Base-by-base conservation (phyloP, 768 basidiomycete species). In the Lepiota subincarnata region DNA sequence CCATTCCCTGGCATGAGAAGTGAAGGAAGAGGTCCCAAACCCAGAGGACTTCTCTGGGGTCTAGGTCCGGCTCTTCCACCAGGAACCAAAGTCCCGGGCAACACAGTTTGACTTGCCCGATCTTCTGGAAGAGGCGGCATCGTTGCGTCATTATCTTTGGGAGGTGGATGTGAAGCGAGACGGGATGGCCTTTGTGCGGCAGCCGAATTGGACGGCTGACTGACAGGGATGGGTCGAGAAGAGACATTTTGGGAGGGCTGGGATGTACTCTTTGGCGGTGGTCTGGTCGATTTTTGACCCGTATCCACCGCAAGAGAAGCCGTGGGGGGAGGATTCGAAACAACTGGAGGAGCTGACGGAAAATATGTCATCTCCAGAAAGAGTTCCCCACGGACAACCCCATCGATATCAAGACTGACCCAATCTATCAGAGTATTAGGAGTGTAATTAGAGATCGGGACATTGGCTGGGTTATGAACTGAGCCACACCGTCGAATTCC, bases 351-450 rank as follows among this genome's bases (percentile, higher is more conserved):
- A 6, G 84, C 79, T 50, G 86, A 83, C 2, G 92, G 80, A 68
- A 83, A 98, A 73, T 84, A 98, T 1, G 95, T 98, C 83, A 97
- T 87, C 67, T 98, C 95, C 13, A 97, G 77, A 65, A 90, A 97
- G 8, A 96, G 59, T 50, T 97, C 91, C 5, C 95, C 95, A 19
- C 89, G 83, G 48, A 82, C 74, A 6, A 82, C 78, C 2, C 82
- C 84, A 43, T 68, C 61, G 35, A 69, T 55, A 31, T 66, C 62
- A 14, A 73, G 59, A 31, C 61, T 57, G 1, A 75, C 66, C 72
- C 72, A 74, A 42, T 74, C 69, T 70, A 51, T 34, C 55, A 26
- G 4, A 12, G 2, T 4, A 26, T 35, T 35, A 51, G 28, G 53
- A 16, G n/a, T 16, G 6, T 28, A 19, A 19, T 50, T 11, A n/a